Evolutionary conservation across 2,329 filamentous ascomycete species (phyloP), one percentile per base, ranked within the genome.

Genomic region (Hypoxylon sp.): DNA sequence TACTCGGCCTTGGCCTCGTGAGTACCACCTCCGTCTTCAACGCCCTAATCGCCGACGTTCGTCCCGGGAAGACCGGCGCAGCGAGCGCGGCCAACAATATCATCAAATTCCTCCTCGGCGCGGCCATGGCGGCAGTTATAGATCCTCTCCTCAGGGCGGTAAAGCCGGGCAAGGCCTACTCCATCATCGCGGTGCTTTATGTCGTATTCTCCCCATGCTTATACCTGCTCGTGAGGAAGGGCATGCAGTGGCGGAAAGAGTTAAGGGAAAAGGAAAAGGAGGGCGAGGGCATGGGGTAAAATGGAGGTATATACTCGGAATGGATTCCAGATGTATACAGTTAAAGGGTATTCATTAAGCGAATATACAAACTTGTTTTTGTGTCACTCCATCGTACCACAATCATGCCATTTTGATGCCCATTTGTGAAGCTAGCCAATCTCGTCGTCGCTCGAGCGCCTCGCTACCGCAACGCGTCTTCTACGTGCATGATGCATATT

Each of bases 31-130:
- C 84, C 59, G 84, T 90, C 51, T 81, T 90, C 33, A 87, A 83
- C 69, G 88, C 87, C 0, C 80, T 91, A 13, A 82, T 91, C 17
- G 85, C 91, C 1, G 89, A 91, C 71, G 78, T 91, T 1, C 87
- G 88, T 65, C 88, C 88, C 0, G 80, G 85, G 24, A 84, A 85
- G 5, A 87, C 88, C 0, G 87, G 87, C 0, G 89, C 88, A 0
- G 87, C 87, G 0, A 87, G 88, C 3, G 88, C 88, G 0, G 85
- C 88, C 0, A 89, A 88, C 67, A 91, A 91, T 68, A 79, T 91
- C 8, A 84, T 88, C 9, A 80, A 89, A 26, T 91, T 89, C 74
- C 77, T 87, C 19, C 78, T 89, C 51, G 88, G 87, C 22, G 90
- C 89, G 0, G 84, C 78, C 1, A 87, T 84, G 19, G 88, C 87